These are phyloP conservation scores for Eucalyptus rudis DNA, from an alignment of 345 rosid genomes.

Conservation along the genomic window DNA sequence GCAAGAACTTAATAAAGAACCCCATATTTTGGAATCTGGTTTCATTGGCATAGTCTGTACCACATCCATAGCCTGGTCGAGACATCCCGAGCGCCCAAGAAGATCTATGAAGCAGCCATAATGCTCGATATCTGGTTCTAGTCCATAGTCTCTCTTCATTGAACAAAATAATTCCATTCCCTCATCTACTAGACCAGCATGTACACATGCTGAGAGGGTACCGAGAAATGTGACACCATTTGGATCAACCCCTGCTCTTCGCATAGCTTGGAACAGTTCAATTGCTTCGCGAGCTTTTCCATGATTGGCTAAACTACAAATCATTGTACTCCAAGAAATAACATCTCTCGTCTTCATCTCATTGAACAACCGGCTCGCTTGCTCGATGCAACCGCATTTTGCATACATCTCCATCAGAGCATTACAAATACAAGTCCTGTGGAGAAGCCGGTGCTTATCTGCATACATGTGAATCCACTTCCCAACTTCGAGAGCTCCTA, in stretches of 20 bases:
- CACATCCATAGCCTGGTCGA: constrained; percentile 51
- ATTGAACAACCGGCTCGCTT: constrained; percentile 23
- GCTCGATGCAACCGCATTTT: constrained; percentile 38
- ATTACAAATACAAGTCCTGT: constrained; percentile 17
- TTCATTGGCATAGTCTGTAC: constrained; percentile 55
- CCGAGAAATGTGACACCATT: constrained; percentile 63
- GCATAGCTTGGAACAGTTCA: constrained; percentile 31
- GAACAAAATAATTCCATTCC: constrained; percentile 44
- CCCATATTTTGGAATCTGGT: constrained; percentile 73
- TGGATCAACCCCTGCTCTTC: constrained; percentile 34
- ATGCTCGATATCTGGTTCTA: constrained; percentile 63
- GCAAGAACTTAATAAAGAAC: constrained; percentile 65
- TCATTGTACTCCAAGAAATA: constrained; percentile 61
- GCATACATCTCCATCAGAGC: constrained; percentile 50
- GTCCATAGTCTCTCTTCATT: constrained; percentile 50
- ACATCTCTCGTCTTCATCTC: constrained; percentile 23
- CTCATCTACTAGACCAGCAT: constrained; percentile 57
- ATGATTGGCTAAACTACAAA: constrained; percentile 43
- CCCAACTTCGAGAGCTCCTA: constrained; percentile 43
- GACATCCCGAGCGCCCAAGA: constrained; percentile 59
- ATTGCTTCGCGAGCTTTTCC: constrained; percentile 30
- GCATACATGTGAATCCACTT: constrained; percentile 43
- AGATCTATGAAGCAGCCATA: constrained; percentile 82
- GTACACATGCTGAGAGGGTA: constrained; percentile 66
- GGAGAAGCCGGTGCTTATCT: constrained; percentile 8